Base-by-base conservation (phyloP, 106 monocot species). In the Dioscorea alata region DNA sequence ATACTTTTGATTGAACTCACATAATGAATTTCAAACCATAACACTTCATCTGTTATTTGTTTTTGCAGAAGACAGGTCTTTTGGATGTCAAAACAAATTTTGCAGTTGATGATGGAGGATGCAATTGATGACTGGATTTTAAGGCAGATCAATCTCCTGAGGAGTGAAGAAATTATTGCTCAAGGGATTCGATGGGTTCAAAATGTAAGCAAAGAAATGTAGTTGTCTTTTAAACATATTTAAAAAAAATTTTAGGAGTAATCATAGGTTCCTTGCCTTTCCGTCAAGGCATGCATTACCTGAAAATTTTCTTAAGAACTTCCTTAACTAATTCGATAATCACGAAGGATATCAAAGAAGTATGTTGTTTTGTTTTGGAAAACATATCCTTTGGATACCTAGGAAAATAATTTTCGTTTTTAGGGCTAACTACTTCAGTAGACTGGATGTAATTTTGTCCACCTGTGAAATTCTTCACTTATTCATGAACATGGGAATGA, bases 61-160 rank as follows among this genome's bases (percentile, higher is more conserved):
- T 34, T 19, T 25, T 75, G 73, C 87, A 99, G 99, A 73, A 82
- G 90, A 66, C 99, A 99, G 67, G 99, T 93, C 12, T 84, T 90
- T 63, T 99, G 99, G 99, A 99, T 99, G 67, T 99, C 99, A 76
- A 99, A 99, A 74, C 99, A 99, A 61, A 88, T 99, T 73, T 81
- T 99, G 72, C 99, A 99, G 70, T 70, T 99, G 68, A 84, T 99
- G 74, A 99, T 99, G 99, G 93, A 93, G 77, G 93, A 99, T 85
- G 93, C 93, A 42, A 90, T 99, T 64, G 93, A 99, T 85, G 99
- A 99, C 68, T 99, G 90, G 93, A 83, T 99, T 70, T 33, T 90
- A 52, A 84, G 93, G 61, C 90, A 93, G 63, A 93, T 99, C 21
- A 76, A 84, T 87, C 82, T 50, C 71, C 93, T 99, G 24, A 80